These are phyloP conservation scores for Primulina huaijiensis DNA, from an alignment of 257 asterid species.

Conservation along the genomic window DNA sequence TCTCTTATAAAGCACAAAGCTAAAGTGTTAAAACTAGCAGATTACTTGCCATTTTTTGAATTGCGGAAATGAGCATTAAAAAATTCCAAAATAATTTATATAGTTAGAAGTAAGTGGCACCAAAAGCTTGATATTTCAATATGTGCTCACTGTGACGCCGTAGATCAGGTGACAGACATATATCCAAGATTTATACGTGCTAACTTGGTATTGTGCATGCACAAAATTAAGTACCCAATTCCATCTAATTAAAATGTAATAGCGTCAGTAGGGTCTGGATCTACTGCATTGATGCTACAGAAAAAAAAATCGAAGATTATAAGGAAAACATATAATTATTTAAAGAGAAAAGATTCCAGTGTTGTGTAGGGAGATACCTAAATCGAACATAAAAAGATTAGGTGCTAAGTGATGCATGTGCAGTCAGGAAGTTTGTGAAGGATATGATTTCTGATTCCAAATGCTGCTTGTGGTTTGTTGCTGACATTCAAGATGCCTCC, in stretches of 20 bases:
- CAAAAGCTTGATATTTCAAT: neutral
- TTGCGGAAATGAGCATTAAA: neutral
- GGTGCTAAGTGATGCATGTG: neutral
- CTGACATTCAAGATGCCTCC: neutral
- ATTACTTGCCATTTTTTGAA: neutral
- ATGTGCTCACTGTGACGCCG: neutral
- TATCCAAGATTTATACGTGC: neutral
- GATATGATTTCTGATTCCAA: neutral
- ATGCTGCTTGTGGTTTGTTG: conserved; percentile 1
- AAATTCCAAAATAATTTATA: neutral
- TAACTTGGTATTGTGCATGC: neutral
- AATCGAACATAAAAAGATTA: neutral
- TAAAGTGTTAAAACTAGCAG: neutral
- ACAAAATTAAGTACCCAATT: neutral
- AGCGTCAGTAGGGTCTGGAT: neutral
- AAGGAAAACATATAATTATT: neutral
- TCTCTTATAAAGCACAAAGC: neutral
- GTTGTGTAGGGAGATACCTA: neutral
- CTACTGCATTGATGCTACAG: neutral
- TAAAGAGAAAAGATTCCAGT: neutral
- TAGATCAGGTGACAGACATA: neutral
- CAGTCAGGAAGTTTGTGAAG: neutral
- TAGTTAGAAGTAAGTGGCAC: too few species aligned
- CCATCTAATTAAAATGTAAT: neutral
- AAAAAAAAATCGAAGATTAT: neutral